Evolutionary conservation across 2,329 filamentous ascomycete genomes (phyloP).

Genomic region (Ophiocordyceps camponoti-rufipedis): DNA sequence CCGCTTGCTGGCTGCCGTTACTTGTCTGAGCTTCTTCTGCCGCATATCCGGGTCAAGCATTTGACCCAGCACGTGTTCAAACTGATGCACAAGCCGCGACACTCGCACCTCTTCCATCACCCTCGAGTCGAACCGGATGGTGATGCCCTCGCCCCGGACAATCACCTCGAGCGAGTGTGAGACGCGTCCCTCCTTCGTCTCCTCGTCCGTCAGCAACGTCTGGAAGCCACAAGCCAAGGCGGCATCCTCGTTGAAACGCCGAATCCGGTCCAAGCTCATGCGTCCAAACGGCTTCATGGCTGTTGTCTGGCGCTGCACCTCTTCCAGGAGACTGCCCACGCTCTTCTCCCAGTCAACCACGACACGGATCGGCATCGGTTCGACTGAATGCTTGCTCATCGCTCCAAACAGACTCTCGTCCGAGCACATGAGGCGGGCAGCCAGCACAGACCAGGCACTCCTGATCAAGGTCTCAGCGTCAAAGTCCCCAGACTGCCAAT

Average conservation of each 20-base stretch:
- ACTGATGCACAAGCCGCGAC: background rate
- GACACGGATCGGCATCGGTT: slow-evolving; percentile 4
- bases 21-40: background rate
- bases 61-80: background rate
- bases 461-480: slow-evolving; percentile 2
- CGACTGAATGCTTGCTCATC: slow-evolving; percentile 3
- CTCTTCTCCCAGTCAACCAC: slow-evolving; percentile 2
- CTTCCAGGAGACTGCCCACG: slow-evolving; percentile 2
- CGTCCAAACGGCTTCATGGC: slow-evolving; percentile 10
- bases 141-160: slow-evolving; percentile 1
- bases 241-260: slow-evolving; percentile 2
- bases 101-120: background rate
- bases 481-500: background rate
- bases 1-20: background rate
- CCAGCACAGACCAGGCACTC: slow-evolving; percentile 12
- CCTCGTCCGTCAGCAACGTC: slow-evolving; percentile 2
- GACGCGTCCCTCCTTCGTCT: background rate
- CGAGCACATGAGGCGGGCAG: slow-evolving; percentile 15
- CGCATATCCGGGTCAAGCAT: background rate
- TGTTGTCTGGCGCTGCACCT: slow-evolving; percentile 7
- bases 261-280: slow-evolving; percentile 12
- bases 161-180: slow-evolving; percentile 1
- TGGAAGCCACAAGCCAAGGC: slow-evolving; percentile 5
- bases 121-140: background rate
- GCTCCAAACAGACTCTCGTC: slow-evolving; percentile 11